Base-by-base conservation (phyloP, 1,284 basidiomycete genomes). In the Sporisorium scitamineum region DNA sequence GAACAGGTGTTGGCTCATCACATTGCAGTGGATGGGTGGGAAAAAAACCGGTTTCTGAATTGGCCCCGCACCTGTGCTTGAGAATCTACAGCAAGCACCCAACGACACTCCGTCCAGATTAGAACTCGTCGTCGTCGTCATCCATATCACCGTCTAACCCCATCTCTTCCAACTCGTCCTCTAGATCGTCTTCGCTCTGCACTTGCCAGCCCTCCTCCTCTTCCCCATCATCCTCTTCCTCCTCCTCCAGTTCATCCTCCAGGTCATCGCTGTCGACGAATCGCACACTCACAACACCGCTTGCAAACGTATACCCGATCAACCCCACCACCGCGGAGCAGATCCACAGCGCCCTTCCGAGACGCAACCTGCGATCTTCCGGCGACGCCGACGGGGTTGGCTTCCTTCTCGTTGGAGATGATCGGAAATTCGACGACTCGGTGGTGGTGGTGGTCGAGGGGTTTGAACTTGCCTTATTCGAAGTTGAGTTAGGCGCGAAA, bases 281-380 rank as follows among this genome's bases (percentile, higher is more conserved):
- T 50, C 73, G 62, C 31, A 82, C 71, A 67, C 71, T 78, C 61
- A 82, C 73, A 68, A 82, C 73, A 41, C 80, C 80, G 41, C 75
- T 79, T 26, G 71, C 70, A 57, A 80, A 69, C n/a, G 80, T 57
- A 55, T 68, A 82, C 14, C 73, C 75, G 14, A 82, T 57, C 41
- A 80, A 39, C 13, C 75, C 80, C 3, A 82, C 22, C n/a, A 82
- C 39, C 9, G 80, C 80, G 22, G 70, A 70, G 29, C 67, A 65
- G 50, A 77, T 66, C 75, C 79, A 82, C 37, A 75, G 32, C 13
- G 65, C 56, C 24, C 80, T 64, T 20, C 80, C 80, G 32, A 66
- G 54, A 9, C 70, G 61, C 64, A 81, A 32, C 22, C 51, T 52
- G 16, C 67, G 44, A 20, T 76, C 61, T 32, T 76, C 73, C 1